Evolutionary conservation across 2,329 filamentous ascomycete species (phyloP).

Genomic region (Ambrosiella beaveri): DNA sequence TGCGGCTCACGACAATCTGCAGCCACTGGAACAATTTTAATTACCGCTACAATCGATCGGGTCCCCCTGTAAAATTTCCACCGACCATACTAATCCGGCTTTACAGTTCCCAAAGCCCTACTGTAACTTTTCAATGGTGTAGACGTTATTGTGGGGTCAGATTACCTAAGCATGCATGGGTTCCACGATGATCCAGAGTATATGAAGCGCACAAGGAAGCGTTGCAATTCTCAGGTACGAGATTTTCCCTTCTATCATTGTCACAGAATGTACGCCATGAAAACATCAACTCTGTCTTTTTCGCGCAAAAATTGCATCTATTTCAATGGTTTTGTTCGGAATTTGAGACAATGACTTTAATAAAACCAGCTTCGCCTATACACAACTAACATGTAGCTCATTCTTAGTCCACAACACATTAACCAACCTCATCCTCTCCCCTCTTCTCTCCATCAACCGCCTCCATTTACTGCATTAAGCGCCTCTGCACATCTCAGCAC

Average conservation of each 20-base stretch:
- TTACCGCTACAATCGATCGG: too few species aligned
- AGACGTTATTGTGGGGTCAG: neutral
- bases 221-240: neutral
- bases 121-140: neutral
- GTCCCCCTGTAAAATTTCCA: too few species aligned
- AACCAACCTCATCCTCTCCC: neutral
- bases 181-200: neutral
- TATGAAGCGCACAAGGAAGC: neutral
- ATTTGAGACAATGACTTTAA: too few species aligned
- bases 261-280: neutral
- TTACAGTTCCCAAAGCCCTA: too few species aligned
- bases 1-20: too few species aligned
- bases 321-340: neutral
- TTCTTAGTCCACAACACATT: neutral
- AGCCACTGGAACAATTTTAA: too few species aligned
- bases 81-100: too few species aligned
- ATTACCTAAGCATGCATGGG: neutral
- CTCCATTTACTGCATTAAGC: neutral
- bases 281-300: neutral
- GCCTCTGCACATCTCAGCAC: neutral
- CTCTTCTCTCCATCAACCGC: neutral
- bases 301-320: neutral
- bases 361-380: too few species aligned
- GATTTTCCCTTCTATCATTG: neutral
- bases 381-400: neutral